Base-by-base conservation (phyloP, 1,139 yeast species). In the Hansenula sp. region DNA sequence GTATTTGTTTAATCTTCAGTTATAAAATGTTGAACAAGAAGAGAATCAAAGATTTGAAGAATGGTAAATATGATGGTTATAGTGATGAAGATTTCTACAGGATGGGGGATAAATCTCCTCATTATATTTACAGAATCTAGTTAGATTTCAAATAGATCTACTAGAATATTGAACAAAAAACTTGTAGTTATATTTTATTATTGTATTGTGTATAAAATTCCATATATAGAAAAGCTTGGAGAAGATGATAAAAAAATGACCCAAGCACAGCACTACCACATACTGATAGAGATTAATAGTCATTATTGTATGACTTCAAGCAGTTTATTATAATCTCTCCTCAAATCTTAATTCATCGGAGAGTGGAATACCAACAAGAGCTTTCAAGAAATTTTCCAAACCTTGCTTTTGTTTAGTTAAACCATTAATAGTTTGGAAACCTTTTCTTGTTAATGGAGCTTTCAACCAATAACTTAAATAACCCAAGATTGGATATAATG, bases 401-500 rank as follows among this genome's bases (percentile, higher is more conserved):
- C 94, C 96, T 60, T 84, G 79, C 65, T 96, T 84, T 74, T 91
- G 98, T 72, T 90, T 91, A 78, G 89, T 91, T 64, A 91, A 79
- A 33, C 97, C 96, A 62, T 91, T 91, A 60, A 91, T 87, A 39
- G 96, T 85, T 64, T 88, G 86, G 70, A 75, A 87, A 13, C 96
- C 96, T 46, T 91, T 89, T 70, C 93, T 86, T 43, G 95, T 82
- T 59, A 91, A 77, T 54, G 98, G 98, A 3, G 97, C 97, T 76
- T 91, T 91, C 63, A 91, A 80, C 98, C 98, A 91, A 74, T 91
- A 91, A 63, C 93, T 81, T 66, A 91, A 76, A 67, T 90, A 86
- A 21, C 95, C 81, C 63, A 91, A 75, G 40, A 91, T 93, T 33
- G 96, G 81, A 70, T 91, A 90, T 70, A 91, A 80, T 54, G 76